These are phyloP conservation scores for Nigrograna mackinnonii DNA, from an alignment of 2,329 filamentous ascomycete species.

Conservation along the genomic window DNA sequence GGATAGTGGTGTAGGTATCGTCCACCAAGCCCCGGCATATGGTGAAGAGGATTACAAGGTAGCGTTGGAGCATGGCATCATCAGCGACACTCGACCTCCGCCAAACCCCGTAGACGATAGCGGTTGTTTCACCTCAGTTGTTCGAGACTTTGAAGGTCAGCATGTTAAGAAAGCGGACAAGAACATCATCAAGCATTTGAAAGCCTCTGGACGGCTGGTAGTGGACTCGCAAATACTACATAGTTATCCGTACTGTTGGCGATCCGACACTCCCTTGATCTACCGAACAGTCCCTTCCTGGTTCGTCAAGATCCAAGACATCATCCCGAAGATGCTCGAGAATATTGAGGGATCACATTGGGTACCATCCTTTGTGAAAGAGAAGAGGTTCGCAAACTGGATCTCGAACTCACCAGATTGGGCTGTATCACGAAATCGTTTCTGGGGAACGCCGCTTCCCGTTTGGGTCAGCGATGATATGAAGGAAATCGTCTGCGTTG, in stretches of 20 bases:
- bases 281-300: conserved; percentile 91
- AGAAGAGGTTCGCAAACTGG: conserved; percentile 89
- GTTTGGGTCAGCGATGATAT: conserved; percentile 90
- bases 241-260: conserved; percentile 91
- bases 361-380: conserved; percentile 90
- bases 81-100: conserved; percentile 76
- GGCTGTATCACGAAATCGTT: conserved; percentile 92
- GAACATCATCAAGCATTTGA: conserved; percentile 87
- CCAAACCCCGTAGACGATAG: conserved; percentile 89
- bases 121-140: conserved; percentile 76
- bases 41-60: conserved; percentile 96
- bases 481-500: conserved; percentile 84
- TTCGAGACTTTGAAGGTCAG: conserved; percentile 80
- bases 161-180: conserved; percentile 94
- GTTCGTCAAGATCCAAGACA: conserved; percentile 87
- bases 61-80: conserved; percentile 74
- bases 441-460: conserved; percentile 93
- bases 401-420: conserved; percentile 89
- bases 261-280: conserved; percentile 93
- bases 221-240: conserved; percentile 88
- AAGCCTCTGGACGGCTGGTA: conserved; percentile 73
- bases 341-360: conserved; percentile 90
- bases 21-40: conserved; percentile 91
- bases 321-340: conserved; percentile 85
- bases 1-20: conserved; percentile 89